Evolutionary conservation across 2,329 filamentous ascomycete genomes (phyloP).

Genomic region (Zasmidium cellare): DNA sequence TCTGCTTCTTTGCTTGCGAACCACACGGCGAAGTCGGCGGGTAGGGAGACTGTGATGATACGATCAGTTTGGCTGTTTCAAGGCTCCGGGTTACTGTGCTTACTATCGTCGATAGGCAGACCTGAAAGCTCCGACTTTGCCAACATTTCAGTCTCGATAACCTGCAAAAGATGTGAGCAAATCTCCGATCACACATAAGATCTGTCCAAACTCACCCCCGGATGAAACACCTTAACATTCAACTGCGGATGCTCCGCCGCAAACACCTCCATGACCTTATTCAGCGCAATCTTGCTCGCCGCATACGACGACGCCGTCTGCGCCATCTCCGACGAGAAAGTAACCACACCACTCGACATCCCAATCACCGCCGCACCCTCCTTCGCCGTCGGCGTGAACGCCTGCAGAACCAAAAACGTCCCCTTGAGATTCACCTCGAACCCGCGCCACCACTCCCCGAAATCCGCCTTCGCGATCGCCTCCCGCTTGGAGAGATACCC

Average conservation of each 20-base stretch:
- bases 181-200: neutral
- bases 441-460: slow-evolving; percentile 1
- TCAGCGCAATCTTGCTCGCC: neutral
- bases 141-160: slow-evolving; percentile 1
- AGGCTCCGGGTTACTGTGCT: too few species aligned
- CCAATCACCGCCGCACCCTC: neutral
- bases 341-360: neutral
- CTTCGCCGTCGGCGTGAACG: neutral
- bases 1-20: neutral
- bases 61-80: too few species aligned
- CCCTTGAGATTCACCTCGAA: slow-evolving; percentile 4
- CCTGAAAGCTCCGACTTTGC: neutral
- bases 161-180: neutral
- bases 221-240: neutral
- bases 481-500: neutral
- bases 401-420: neutral
- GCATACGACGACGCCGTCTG: neutral
- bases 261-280: neutral
- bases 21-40: slow-evolving; percentile 2
- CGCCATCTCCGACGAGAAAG: neutral
- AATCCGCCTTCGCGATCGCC: neutral
- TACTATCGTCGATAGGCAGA: neutral
- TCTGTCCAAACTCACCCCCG: neutral
- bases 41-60: neutral
- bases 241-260: neutral